A percentile compares a stretch with the other conserved stretches of the same genome.
Evolutionary conservation across 164 flowering plant species (phyloP).

Genomic region (Magnolia kwangsiensis): DNA sequence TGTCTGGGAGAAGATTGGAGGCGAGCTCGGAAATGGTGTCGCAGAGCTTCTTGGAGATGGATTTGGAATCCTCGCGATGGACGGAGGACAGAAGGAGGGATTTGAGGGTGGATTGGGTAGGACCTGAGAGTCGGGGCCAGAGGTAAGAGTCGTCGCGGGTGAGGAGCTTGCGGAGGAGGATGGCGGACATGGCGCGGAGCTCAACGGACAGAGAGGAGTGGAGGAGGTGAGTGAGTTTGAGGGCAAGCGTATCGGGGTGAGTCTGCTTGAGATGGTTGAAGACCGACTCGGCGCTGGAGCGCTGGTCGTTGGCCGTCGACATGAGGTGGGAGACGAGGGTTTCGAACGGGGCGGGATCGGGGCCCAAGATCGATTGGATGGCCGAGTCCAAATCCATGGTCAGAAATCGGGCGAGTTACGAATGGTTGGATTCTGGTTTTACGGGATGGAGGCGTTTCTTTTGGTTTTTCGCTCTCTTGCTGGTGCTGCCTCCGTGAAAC

Average conservation of each 20-base stretch:
- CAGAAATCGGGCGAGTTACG: neutral
- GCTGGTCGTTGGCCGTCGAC: constrained; percentile 77
- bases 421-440: neutral
- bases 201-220: constrained; percentile 62
- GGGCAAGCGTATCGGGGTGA: constrained; percentile 70
- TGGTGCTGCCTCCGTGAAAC: neutral
- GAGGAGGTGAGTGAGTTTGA: constrained; percentile 73
- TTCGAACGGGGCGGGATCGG: constrained; percentile 72
- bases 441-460: neutral
- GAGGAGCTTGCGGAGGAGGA: constrained; percentile 85
- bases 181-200: constrained; percentile 88
- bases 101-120: constrained; percentile 66
- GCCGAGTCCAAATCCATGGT: constrained; percentile 36
- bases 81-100: constrained; percentile 56
- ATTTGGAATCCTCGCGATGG: constrained; percentile 62
- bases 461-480: neutral
- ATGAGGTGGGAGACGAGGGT: constrained; percentile 74
- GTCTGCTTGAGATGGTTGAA: constrained; percentile 76
- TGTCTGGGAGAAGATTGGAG: constrained; percentile 67
- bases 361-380: constrained; percentile 65
- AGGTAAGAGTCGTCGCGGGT: constrained; percentile 84
- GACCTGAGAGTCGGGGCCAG: constrained; percentile 72
- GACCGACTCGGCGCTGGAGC: constrained; percentile 70
- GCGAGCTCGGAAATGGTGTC: constrained; percentile 96
- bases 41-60: constrained; percentile 80